A percentile compares a stretch with the other conserved stretches of the same genome.
Evolutionary conservation across 139 green algal genomes (phyloP).

Genomic region (Micractinium sp.): DNA sequence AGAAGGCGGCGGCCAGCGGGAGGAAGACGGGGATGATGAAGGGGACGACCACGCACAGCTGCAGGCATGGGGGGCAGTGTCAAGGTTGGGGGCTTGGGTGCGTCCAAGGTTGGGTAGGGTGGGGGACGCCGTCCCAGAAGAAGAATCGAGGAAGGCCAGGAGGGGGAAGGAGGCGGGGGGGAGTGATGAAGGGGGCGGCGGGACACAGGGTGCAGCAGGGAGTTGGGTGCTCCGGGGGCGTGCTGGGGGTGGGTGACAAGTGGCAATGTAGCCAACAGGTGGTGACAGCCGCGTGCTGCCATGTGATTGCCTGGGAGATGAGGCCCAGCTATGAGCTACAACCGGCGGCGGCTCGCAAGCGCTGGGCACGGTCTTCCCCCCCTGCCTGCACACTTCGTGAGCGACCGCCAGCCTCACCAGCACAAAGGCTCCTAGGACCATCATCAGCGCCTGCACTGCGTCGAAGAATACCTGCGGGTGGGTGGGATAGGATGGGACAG

Average conservation of each 20-base stretch:
- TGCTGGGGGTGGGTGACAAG: neutral
- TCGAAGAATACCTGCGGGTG: constrained; percentile 75
- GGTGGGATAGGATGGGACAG: neutral
- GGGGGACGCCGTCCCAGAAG: no score
- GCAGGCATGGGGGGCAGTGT: neutral
- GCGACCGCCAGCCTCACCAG: constrained; percentile 26
- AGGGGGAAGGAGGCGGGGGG: neutral
- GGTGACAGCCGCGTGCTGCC: no score
- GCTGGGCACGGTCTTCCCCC: no score
- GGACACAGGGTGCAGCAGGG: no score
- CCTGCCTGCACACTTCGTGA: no score
- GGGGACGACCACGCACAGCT: constrained; percentile 71
- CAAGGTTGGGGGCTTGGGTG: neutral
- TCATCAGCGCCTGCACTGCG: constrained; percentile 63
- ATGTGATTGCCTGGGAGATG: no score
- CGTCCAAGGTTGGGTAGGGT: neutral
- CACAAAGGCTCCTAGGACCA: constrained; percentile 60
- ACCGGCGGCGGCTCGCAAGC: no score
- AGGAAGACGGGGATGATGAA: constrained; percentile 80
- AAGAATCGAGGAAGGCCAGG: neutral
- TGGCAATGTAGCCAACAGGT: neutral
- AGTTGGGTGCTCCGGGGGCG: no score
- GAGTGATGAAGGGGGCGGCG: no score
- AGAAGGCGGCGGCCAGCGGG: constrained; percentile 68
- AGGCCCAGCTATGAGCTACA: no score